Evolutionary conservation across 305 asterid genomes (phyloP), one percentile per base, ranked within the genome.

Genomic region (Andrographis paniculata): DNA sequence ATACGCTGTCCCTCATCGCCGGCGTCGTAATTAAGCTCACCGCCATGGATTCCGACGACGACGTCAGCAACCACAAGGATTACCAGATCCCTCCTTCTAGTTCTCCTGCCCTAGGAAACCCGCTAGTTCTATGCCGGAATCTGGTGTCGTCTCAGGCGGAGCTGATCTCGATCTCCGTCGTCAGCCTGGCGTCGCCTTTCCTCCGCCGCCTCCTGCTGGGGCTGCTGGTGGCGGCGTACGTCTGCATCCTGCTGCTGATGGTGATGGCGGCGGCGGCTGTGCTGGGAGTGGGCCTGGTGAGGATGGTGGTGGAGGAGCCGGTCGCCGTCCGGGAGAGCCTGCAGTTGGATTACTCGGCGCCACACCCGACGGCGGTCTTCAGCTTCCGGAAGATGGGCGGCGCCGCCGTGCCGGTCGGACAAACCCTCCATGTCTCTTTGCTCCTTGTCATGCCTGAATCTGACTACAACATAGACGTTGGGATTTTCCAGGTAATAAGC

Each of bases 371-470:
- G 19, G 95, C 87, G 9, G 31, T 72, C 3, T 70, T 65, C 33
- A 64, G 56, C 9, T 62, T 70, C 31, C 61, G 49, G n/a, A n/a
- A n/a, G n/a, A n/a, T n/a, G n/a, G n/a, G n/a, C n/a, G n/a, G n/a
- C 6, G 71, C 48, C 7, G 51, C 71, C 4, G 78, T 80, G 20
- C 84, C 84, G 0, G 56, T 75, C 17, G 95, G 83, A 1, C 97
- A 84, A 35, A 84, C 93, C 9, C 52, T 72, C 28, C 60, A 81
- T 59, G 77, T 84, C 42, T 79, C 94, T 11, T 39, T 79, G 66
- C 43, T 59, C 46, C 85, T 88, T 37, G 38, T 79, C 55, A 58
- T 88, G 77, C 97, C 97, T 0, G 95, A 88, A 33, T 88, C 97
- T 0, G 94, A 88, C 58, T 88, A 79, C 66, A 88, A 88, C 59